These are phyloP conservation scores for Myriosclerotinia scirpicola DNA, from an alignment of 2,329 filamentous ascomycete species.

Conservation along the genomic window DNA sequence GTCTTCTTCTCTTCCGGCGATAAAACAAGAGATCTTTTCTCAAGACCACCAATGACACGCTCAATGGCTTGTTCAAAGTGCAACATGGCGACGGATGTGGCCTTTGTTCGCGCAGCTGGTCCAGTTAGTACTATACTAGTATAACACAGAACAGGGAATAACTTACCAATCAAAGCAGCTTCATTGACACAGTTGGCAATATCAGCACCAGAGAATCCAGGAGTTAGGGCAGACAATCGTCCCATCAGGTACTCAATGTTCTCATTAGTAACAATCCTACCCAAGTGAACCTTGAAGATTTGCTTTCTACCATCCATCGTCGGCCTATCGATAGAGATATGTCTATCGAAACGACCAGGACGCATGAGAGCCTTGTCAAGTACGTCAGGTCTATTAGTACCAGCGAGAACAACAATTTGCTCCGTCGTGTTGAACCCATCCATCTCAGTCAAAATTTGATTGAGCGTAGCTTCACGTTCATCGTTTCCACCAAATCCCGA, in stretches of 20 bases:
- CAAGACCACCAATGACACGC: constrained; percentile 90
- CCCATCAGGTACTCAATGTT: constrained; percentile 86
- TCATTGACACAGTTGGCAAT: constrained; percentile 99
- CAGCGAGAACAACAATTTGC: constrained; percentile 93
- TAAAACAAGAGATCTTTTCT: constrained; percentile 95
- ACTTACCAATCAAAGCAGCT: constrained; percentile 88
- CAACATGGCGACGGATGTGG: constrained; percentile 76
- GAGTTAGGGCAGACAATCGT: constrained; percentile 85
- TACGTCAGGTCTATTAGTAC: constrained; percentile 93
- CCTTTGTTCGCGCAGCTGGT: constrained; percentile 78
- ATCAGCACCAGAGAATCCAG: constrained; percentile 95
- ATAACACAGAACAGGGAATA: constrained; percentile 1
- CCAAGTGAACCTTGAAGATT: constrained; percentile 92
- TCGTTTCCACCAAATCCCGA: constrained; percentile 87
- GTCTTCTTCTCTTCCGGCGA: constrained; percentile 92
- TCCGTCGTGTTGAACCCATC: constrained; percentile 97
- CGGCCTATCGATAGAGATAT: constrained; percentile 91
- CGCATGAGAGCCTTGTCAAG: constrained; percentile 95
- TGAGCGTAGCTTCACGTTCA: constrained; percentile 93
- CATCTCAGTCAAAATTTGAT: constrained; percentile 99
- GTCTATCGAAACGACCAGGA: constrained; percentile 93
- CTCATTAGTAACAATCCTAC: constrained; percentile 91
- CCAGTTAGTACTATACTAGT: constrained; percentile 41
- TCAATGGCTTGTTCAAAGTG: constrained; percentile 99
- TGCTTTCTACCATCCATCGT: constrained; percentile 97